Conservation (phyloP, 2,329 filamentous ascomycete species). For the Uncinocarpus reesii region DNA sequence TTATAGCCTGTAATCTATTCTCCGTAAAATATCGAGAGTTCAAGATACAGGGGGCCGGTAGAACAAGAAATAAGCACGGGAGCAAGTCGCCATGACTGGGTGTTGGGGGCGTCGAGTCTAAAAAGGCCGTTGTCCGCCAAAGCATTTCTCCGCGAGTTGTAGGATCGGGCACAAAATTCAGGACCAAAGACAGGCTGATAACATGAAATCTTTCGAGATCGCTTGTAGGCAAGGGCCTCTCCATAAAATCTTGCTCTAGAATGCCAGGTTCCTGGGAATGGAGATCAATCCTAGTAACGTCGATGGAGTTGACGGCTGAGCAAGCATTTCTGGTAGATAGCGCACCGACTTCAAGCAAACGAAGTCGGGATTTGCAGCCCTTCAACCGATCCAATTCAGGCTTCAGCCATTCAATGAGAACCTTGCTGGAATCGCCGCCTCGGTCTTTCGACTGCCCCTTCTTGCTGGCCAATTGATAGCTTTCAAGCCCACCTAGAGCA, state of each 20-base stretch:
- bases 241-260: constrained; percentile 86
- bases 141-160: constrained; percentile 74
- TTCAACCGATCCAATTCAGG: constrained; percentile 22
- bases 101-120: constrained; percentile 34
- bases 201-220: constrained; percentile 66
- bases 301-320: constrained; percentile 59
- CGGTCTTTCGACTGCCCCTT: constrained; percentile 50
- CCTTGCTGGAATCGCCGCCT: constrained; percentile 53
- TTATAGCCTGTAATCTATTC: constrained; percentile 56
- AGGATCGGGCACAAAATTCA: constrained; percentile 86
- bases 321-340: constrained; percentile 77
- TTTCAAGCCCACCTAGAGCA: constrained; percentile 48
- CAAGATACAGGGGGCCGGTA: constrained; percentile 75
- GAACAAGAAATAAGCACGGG: constrained; percentile 67
- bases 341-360: constrained; percentile 80
- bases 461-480: constrained; percentile 54
- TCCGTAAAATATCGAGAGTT: constrained; percentile 88
- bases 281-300: constrained; percentile 76
- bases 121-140: constrained; percentile 59
- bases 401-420: constrained; percentile 50
- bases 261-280: constrained; percentile 74
- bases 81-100: constrained; percentile 23
- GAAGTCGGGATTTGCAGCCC: constrained; percentile 31
- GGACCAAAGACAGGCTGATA: constrained; percentile 79
- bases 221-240: constrained; percentile 57